Percentiles rank a stretch among this genome's conserved stretches.
phyloP scores from a whole-genome alignment of 345 rosid genomes.

The Brassica incana region DNA sequence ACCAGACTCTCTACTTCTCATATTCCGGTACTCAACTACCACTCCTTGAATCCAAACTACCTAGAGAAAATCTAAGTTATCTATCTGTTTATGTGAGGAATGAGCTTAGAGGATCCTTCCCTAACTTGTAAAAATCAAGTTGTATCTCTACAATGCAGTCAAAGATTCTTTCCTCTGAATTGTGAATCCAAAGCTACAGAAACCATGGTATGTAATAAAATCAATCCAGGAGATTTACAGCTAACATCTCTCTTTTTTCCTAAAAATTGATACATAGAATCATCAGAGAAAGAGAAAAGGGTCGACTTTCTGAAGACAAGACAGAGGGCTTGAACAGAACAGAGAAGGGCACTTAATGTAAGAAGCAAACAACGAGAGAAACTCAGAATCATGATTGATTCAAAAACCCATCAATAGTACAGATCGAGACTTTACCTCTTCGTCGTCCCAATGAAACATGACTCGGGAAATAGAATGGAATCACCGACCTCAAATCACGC shows the following conservation, averaged over 20 bases:
- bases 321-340: background rate
- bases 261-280: background rate
- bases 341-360: too few species aligned
- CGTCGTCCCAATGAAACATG: conserved; percentile 99
- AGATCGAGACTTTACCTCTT: conserved; percentile 58
- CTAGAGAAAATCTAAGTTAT: conserved; percentile 1
- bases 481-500: conserved; percentile 35
- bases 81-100: background rate
- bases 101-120: background rate
- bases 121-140: background rate
- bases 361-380: too few species aligned
- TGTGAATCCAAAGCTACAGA: background rate
- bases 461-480: conserved; percentile 39
- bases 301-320: background rate
- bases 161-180: background rate
- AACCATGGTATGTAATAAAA: background rate
- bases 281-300: background rate
- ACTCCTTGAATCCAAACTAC: background rate
- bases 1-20: conserved; percentile 5
- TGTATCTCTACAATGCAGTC: background rate
- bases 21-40: background rate
- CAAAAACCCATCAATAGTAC: background rate
- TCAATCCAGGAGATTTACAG: background rate
- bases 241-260: too few species aligned
- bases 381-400: too few species aligned